A percentile compares a stretch with the other conserved stretches of the same genome.
These are phyloP conservation scores for Cryptosporidium bovis DNA, from an alignment of 169 alveolate species.

Conservation along the genomic window DNA sequence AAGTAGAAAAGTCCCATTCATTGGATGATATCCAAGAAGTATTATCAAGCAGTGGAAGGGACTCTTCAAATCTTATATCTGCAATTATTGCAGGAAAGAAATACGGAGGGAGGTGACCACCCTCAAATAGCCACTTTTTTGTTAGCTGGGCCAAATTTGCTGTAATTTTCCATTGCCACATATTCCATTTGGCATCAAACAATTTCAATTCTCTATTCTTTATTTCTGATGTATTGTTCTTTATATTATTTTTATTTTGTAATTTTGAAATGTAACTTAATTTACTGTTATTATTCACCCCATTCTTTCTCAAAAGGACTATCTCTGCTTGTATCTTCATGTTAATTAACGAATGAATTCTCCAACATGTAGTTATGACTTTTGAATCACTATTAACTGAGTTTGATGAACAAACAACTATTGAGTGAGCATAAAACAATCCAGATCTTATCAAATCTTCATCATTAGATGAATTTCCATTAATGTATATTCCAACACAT, in stretches of 20 bases:
- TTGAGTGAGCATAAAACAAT: conserved; percentile 64
- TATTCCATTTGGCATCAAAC: conserved; percentile 65
- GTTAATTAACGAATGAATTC: conserved; percentile 47
- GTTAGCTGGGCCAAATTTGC: conserved; percentile 69
- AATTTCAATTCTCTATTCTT: conserved; percentile 12
- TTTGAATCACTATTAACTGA: conserved; percentile 40
- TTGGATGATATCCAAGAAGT: conserved; percentile 55
- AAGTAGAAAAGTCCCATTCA: conserved; percentile 63
- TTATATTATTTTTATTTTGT: background rate
- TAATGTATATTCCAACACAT: conserved; percentile 36
- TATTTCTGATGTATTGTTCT: background rate
- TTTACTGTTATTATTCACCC: conserved; percentile 6
- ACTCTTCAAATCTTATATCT: conserved; percentile 61
- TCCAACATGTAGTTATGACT: conserved; percentile 65
- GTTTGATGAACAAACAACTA: conserved; percentile 67
- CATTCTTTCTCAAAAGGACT: conserved; percentile 14
- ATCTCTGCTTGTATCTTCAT: conserved; percentile 72
- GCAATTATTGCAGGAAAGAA: conserved; percentile 73
- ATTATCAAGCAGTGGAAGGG: conserved; percentile 53
- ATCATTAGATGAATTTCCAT: conserved; percentile 55
- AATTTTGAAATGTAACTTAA: background rate
- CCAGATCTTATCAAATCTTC: conserved; percentile 70
- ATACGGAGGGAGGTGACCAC: conserved; percentile 73
- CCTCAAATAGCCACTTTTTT: conserved; percentile 65
- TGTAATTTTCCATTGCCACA: conserved; percentile 73